phyloP scores from a whole-genome alignment of 768 basidiomycete species.

The Mrakia blollopis region DNA sequence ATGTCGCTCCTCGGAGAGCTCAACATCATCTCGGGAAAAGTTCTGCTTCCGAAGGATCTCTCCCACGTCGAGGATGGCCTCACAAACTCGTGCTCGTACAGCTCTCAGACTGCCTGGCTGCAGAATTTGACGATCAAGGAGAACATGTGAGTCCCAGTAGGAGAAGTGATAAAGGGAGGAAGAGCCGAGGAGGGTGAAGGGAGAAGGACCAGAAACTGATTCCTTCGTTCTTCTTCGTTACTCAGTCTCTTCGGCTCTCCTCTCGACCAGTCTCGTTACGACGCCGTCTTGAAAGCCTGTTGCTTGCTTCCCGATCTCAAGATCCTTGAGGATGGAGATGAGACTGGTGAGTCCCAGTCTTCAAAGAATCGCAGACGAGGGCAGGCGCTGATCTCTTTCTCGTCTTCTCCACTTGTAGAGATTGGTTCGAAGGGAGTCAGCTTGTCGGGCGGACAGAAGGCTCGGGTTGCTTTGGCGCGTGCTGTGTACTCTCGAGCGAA shows the following conservation, averaged over 20 bases:
- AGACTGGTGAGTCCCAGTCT: constrained; percentile 10
- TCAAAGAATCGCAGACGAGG: not conserved
- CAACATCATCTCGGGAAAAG: constrained; percentile 54
- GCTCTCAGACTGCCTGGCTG: constrained; percentile 57
- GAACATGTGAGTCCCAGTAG: constrained; percentile 53
- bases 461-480: constrained; percentile 56
- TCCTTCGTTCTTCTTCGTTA: not conserved
- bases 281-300: constrained; percentile 24
- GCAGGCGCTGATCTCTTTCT: not conserved
- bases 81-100: constrained; percentile 58
- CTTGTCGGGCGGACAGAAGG: constrained; percentile 49
- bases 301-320: constrained; percentile 26
- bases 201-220: not conserved
- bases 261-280: constrained; percentile 26
- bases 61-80: constrained; percentile 47
- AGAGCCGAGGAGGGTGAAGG: no score
- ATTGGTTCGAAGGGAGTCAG: constrained; percentile 34
- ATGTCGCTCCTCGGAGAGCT: constrained; percentile 64
- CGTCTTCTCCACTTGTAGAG: constrained; percentile 17
- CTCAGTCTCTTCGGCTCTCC: constrained; percentile 30
- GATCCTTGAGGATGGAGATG: constrained; percentile 31
- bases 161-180: no score
- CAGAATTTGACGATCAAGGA: constrained; percentile 45
- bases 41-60: constrained; percentile 64
- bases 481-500: constrained; percentile 70